A percentile compares a stretch with the other conserved stretches of the same genome.
phyloP scores from a whole-genome alignment of 257 asterid genomes.

The Penstemon newberryi region DNA sequence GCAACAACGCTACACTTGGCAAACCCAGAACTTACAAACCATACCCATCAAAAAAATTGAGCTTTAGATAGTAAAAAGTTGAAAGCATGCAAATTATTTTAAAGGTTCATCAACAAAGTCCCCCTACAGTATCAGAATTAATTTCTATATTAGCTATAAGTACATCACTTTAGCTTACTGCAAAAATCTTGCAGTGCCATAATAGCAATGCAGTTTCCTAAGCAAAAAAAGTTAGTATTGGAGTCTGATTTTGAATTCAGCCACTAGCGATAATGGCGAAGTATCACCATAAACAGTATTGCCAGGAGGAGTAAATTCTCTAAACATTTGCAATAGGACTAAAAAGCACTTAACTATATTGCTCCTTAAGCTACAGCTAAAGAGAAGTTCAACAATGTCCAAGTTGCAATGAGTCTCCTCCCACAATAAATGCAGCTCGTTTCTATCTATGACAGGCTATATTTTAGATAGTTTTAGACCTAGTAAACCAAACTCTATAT shows the following conservation, averaged over 20 bases:
- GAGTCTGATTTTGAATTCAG: conserved; percentile 10
- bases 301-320: background rate
- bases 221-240: background rate
- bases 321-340: background rate
- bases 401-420: background rate
- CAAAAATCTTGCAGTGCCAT: background rate
- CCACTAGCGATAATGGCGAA: conserved; percentile 14
- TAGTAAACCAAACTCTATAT: background rate
- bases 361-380: conserved; percentile 5
- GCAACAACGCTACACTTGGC: conserved; percentile 14
- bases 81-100: background rate
- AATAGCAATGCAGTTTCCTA: background rate
- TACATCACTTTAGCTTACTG: conserved; percentile 1
- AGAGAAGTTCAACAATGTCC: background rate
- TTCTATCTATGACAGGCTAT: background rate
- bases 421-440: background rate
- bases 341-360: background rate
- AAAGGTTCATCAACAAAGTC: background rate
- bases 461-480: conserved; percentile 1
- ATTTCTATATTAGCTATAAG: background rate
- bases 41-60: background rate
- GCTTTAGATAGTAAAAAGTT: background rate
- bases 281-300: background rate
- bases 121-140: background rate
- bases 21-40: conserved; percentile 6